Evolutionary conservation across 371 early-diverging fungal species (phyloP).

Genomic region (Mortierella sp.): DNA sequence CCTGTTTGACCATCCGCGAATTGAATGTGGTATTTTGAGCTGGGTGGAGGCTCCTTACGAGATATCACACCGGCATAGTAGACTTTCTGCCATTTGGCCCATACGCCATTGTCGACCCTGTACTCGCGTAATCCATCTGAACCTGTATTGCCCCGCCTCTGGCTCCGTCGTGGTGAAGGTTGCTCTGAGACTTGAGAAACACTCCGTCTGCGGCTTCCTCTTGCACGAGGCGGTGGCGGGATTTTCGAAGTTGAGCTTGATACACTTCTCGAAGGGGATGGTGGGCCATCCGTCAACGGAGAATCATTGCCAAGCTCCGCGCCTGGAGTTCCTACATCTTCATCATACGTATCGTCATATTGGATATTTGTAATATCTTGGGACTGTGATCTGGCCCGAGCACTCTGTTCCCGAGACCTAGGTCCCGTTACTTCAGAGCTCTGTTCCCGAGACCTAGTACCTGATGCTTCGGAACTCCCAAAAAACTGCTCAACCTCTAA

Average conservation of each 20-base stretch:
- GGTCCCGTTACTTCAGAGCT: neutral
- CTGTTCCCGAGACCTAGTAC: neutral
- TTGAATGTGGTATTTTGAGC: conserved; percentile 17
- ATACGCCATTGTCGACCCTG: conserved; percentile 30
- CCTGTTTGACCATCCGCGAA: conserved; percentile 23
- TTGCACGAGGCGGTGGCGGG: conserved; percentile 10
- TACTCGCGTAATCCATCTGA: conserved; percentile 20
- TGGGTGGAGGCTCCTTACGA: neutral
- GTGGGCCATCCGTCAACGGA: neutral
- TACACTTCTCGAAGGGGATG: neutral
- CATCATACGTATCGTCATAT: conserved; percentile 12
- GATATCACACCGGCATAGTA: conserved; percentile 32
- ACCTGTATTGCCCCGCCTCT: conserved; percentile 18
- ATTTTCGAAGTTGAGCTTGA: neutral
- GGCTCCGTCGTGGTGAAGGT: conserved; percentile 13
- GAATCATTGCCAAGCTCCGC: neutral
- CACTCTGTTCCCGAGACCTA: neutral
- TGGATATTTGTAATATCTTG: conserved; percentile 36
- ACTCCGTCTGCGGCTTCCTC: conserved; percentile 17
- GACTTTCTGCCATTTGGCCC: conserved; percentile 27
- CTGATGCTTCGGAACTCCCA: conserved; percentile 1
- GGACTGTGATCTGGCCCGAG: conserved; percentile 27
- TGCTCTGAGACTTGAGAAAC: conserved; percentile 1
- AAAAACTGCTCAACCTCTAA: conserved; percentile 20
- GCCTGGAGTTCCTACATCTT: neutral